phyloP scores from a whole-genome alignment of 345 rosid genomes.

The Syzygium grande region DNA sequence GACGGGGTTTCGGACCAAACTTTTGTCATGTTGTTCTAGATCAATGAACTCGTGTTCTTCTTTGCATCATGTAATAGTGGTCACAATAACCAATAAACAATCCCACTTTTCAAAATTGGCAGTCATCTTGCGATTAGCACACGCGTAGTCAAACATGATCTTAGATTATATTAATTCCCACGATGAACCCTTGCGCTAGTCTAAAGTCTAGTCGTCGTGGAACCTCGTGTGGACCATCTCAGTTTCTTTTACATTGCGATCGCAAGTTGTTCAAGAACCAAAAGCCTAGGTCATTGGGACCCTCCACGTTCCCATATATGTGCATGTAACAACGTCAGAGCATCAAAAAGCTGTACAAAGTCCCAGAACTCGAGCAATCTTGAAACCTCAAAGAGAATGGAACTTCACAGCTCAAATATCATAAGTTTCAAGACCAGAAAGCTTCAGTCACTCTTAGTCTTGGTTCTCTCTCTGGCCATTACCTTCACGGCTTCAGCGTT shows the following conservation, averaged over 20 bases:
- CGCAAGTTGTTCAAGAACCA: not conserved
- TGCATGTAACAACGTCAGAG: not conserved
- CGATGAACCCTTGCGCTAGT: not conserved
- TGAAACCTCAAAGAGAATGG: not conserved
- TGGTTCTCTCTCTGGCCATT: not conserved
- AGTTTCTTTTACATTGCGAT: not conserved
- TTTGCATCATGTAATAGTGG: not conserved
- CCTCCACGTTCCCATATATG: not conserved
- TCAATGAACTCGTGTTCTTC: too few species aligned
- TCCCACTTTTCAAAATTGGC: not conserved
- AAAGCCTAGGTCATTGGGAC: not conserved
- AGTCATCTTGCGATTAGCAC: not conserved
- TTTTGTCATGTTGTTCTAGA: too few species aligned
- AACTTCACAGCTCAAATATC: not conserved
- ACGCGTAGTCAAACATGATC: not conserved
- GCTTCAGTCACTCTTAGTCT: not conserved
- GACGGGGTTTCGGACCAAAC: not conserved
- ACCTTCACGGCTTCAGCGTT: not conserved
- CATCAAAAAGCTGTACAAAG: not conserved
- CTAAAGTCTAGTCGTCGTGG: not conserved
- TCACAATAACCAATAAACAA: not conserved
- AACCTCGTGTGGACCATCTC: not conserved
- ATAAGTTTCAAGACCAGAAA: not conserved
- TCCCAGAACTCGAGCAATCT: not conserved
- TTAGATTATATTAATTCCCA: too few species aligned